Base-by-base conservation (phyloP, 257 asterid genomes). In the Solanum pimpinellifolium region DNA sequence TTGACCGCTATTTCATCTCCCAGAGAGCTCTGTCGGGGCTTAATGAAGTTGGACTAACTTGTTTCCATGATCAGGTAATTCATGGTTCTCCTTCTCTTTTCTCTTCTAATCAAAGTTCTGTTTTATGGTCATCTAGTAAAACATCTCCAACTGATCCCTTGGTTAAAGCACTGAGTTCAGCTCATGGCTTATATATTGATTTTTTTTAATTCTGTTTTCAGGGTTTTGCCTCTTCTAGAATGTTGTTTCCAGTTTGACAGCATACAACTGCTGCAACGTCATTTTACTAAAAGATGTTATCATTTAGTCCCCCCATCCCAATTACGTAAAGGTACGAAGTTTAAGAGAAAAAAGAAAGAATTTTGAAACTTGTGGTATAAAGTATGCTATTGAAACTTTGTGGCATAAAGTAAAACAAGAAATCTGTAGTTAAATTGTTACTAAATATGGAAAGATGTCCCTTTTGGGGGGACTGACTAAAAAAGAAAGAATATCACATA, bases 1-100 rank as follows among this genome's bases (percentile, higher is more conserved):
- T 97, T 76, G 99, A 97, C 88, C 96, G 98, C 59, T 96, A 97
- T 92, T 97, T 97, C 91, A 94, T 96, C 85, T 95, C 99, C 87
- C 92, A 98, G 87, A 95, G 98, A 90, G 96, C 99, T 21, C 96
- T 97, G 88, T 98, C 99, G 25, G 89, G 94, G 46, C 97, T 97
- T 82, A 93, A 90, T 83, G 98, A 96, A 93, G 99, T 97, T 90
- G 99, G 98, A 86, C 91, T 97, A 87, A 88, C 98, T 56, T 95
- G 99, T 93, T 97, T 96, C 90, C 91, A 98, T 33, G 98, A 94
- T 60, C 93, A 88, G 99, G 99, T 96, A 95, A 89, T 25, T 70
- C 87, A 49, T 29, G 11, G 37, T 39, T 72, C 62, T 70, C 18
- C 10, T 14, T 41, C 39, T 27, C 39, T 33, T 33, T 37, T 59